phyloP scores from a whole-genome alignment of 139 green algal species.

The Ostreobium quekettii region DNA sequence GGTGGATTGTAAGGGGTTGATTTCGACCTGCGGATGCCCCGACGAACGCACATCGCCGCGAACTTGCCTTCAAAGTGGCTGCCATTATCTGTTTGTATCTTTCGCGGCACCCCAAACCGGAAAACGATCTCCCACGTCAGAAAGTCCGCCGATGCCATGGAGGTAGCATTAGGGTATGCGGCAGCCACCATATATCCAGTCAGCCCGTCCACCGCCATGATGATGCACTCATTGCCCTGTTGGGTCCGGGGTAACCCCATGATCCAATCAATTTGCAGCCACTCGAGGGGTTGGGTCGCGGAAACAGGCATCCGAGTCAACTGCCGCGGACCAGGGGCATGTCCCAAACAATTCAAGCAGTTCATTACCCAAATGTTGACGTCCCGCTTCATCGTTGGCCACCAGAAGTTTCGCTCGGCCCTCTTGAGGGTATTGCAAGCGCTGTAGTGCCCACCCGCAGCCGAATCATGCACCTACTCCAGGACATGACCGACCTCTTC shows the following conservation, averaged over 20 bases:
- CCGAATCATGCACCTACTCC: too few species aligned
- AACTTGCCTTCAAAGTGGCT: constrained; percentile 10
- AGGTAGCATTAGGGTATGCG: neutral
- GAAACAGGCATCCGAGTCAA: neutral
- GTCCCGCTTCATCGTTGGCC: neutral
- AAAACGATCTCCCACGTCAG: neutral
- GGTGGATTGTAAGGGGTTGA: neutral
- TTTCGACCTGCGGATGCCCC: neutral
- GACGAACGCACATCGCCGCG: neutral
- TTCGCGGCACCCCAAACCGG: neutral
- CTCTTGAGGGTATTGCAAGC: too few species aligned
- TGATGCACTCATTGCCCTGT: neutral
- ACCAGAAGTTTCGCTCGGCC: neutral
- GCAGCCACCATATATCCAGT: neutral
- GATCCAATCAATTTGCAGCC: neutral
- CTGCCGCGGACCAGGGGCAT: neutral
- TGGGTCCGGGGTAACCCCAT: neutral
- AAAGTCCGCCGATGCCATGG: neutral
- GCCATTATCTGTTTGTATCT: constrained; percentile 5
- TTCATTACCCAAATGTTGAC: neutral
- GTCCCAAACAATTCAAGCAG: neutral
- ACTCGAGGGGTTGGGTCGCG: neutral
- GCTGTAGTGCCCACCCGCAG: too few species aligned
- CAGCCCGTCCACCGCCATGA: neutral
- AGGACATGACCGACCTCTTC: too few species aligned